Percentiles rank a stretch among this genome's conserved stretches.
phyloP scores from a whole-genome alignment of 2,329 filamentous ascomycete genomes.

The Trichoderma sp. region DNA sequence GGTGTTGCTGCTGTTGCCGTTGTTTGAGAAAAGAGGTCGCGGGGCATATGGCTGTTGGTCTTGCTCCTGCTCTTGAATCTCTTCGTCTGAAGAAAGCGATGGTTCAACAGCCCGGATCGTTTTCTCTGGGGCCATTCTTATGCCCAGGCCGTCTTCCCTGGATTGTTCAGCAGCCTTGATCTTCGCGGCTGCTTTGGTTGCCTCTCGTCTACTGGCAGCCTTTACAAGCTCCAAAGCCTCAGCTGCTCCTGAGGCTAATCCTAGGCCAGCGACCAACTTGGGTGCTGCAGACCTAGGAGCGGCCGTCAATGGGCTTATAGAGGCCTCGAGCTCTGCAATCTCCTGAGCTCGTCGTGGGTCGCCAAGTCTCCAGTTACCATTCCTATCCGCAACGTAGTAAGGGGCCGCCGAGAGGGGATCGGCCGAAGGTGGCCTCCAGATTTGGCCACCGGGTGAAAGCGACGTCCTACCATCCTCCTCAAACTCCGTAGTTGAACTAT shows the following conservation, averaged over 20 bases:
- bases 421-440: conserved; percentile 53
- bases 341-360: conserved; percentile 38
- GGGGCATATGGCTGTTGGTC: conserved; percentile 11
- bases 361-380: conserved; percentile 56
- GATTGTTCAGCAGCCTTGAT: background rate
- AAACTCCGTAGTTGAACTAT: conserved; percentile 55
- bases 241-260: conserved; percentile 4
- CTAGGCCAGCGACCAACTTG: conserved; percentile 19
- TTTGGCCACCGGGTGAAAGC: conserved; percentile 41
- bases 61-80: conserved; percentile 14
- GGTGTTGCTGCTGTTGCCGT: conserved; percentile 17
- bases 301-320: conserved; percentile 25
- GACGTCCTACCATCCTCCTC: conserved; percentile 51
- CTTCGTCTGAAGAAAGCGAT: conserved; percentile 22
- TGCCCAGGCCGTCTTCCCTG: background rate
- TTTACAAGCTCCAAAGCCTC: conserved; percentile 10
- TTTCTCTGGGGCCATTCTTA: background rate
- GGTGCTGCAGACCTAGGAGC: conserved; percentile 20
- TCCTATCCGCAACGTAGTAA: conserved; percentile 54
- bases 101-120: conserved; percentile 25
- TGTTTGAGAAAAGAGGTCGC: background rate
- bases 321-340: conserved; percentile 33
- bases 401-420: conserved; percentile 49
- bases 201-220: background rate
- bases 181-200: background rate